phyloP scores from a whole-genome alignment of 2,329 filamentous ascomycete species.

The Exophiala sp. region DNA sequence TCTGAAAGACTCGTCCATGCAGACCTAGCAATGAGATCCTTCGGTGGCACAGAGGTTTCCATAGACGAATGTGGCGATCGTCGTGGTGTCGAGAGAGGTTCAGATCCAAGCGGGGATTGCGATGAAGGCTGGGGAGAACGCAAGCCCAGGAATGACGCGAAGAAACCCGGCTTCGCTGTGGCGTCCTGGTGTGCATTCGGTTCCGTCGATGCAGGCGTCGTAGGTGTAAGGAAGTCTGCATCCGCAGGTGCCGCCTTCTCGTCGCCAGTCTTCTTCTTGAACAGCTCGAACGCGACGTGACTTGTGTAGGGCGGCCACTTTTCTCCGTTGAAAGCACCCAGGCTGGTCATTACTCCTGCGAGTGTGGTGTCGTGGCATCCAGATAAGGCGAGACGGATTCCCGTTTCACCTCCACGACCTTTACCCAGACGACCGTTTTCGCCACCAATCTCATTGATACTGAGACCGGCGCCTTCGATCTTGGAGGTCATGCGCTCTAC shows the following conservation, averaged over 20 bases:
- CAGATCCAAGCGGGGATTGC: slow-evolving; percentile 13
- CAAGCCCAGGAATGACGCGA: slow-evolving; percentile 29
- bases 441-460: slow-evolving; percentile 49
- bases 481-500: slow-evolving; percentile 70
- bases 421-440: slow-evolving; percentile 38
- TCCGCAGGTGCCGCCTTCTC: slow-evolving; percentile 32
- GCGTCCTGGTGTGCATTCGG: slow-evolving; percentile 29
- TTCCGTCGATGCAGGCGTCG: slow-evolving; percentile 29
- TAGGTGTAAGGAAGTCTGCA: slow-evolving; percentile 23
- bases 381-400: slow-evolving; percentile 71
- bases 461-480: slow-evolving; percentile 57
- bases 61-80: slow-evolving; percentile 23
- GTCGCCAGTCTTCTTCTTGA: slow-evolving; percentile 52
- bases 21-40: slow-evolving; percentile 56
- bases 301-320: slow-evolving; percentile 92
- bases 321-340: slow-evolving; percentile 71
- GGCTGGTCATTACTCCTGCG: slow-evolving; percentile 69
- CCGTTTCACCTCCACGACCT: slow-evolving; percentile 47
- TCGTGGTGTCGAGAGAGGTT: slow-evolving; percentile 21
- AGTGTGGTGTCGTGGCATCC: slow-evolving; percentile 95
- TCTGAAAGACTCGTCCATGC: slow-evolving; percentile 54
- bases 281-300: slow-evolving; percentile 87
- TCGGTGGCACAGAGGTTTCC: slow-evolving; percentile 14
- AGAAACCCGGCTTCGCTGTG: slow-evolving; percentile 18
- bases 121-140: slow-evolving; percentile 31